These are phyloP conservation scores for Pythium guiyangense DNA, from an alignment of 352 stramenopile genomes.

Conservation along the genomic window DNA sequence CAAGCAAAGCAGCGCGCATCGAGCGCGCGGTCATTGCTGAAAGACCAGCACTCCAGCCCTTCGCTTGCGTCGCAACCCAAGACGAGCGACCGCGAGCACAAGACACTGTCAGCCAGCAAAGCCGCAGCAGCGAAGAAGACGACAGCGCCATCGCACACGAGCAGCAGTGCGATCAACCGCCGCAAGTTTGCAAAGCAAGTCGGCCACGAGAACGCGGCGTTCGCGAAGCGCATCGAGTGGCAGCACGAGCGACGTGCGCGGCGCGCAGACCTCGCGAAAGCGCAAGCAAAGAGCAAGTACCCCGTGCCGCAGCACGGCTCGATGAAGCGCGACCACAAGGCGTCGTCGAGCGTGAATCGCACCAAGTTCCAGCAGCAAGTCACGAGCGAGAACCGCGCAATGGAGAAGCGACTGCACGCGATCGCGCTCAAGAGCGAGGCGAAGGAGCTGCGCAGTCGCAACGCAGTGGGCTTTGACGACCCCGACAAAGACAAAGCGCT, in stretches of 20 bases:
- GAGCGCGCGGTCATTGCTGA: background rate
- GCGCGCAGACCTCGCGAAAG: slow-evolving; percentile 17
- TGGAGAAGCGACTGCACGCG: slow-evolving; percentile 43
- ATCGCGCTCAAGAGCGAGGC: slow-evolving; percentile 15
- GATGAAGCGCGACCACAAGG: slow-evolving; percentile 43
- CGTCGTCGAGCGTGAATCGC: slow-evolving; percentile 59
- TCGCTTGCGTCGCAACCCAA: slow-evolving; percentile 9
- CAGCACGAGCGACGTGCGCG: slow-evolving; percentile 25
- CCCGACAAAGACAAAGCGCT: slow-evolving; percentile 46
- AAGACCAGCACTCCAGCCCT: background rate
- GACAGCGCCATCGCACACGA: slow-evolving; percentile 19
- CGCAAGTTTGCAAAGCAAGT: slow-evolving; percentile 49
- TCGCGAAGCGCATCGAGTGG: slow-evolving; percentile 48
- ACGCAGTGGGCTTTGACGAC: slow-evolving; percentile 10
- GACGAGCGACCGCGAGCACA: background rate
- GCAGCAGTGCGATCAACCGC: slow-evolving; percentile 59
- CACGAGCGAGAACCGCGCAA: slow-evolving; percentile 41
- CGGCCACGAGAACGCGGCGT: slow-evolving; percentile 47
- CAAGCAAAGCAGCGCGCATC: background rate
- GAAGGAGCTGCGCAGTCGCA: slow-evolving; percentile 12
- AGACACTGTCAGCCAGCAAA: background rate
- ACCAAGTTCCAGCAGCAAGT: slow-evolving; percentile 50
- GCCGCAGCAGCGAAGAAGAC: slow-evolving; percentile 6
- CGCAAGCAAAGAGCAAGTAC: slow-evolving; percentile 35
- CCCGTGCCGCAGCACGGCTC: slow-evolving; percentile 34